Base-by-base conservation (phyloP, 805 yeast species). In the Sugiyamaella marilandica region DNA sequence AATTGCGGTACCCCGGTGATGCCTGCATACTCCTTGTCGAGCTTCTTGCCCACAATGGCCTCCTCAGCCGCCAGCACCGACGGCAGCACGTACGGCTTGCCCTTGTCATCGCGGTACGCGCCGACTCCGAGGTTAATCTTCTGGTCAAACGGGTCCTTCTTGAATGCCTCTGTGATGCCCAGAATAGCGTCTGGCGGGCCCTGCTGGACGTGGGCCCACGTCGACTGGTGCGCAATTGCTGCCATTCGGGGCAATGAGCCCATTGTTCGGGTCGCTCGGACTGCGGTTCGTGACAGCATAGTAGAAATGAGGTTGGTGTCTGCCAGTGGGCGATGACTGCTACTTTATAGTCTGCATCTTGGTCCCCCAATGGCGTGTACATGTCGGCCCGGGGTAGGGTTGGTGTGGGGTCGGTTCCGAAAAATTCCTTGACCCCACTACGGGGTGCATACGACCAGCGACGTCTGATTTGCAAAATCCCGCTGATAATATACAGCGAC, bases 11-110 rank as follows among this genome's bases (percentile, higher is more conserved):
- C 77, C 18, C 99, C 99, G 50, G 80, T 80, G 65, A 94, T 94
- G 10, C 90, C 90, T 35, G 90, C 84, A 70, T 88, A 88, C 72
- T 88, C 96, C 74, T 88, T 87, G 73, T 87, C 84, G 54, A 75
- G 75, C 62, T 75, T 77, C 56, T 73, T 63, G 58, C 70, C 76
- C 53, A 74, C 68, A 52, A 84, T 69, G 18, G 72, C 67, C 49
- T 70, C 62, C 67, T 84, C 92, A 41, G 91, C 92, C 62, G 75
- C 72, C 62, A 76, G 74, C 55, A 88, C 88, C 31, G 87, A 75
- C 14, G 95, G 91, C 61, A 91, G 77, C 53, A 92, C 85, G 80
- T 87, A 89, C 45, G 98, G 97, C 68, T 83, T 81, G 45, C 98
- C 98, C 9, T 70, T 61, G 67, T 85, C 82, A 69, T 90, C 96